A percentile compares a stretch with the other conserved stretches of the same genome.
These are phyloP conservation scores for Wickerhamomyces chambardii DNA, from an alignment of 805 yeast genomes.

Conservation along the genomic window DNA sequence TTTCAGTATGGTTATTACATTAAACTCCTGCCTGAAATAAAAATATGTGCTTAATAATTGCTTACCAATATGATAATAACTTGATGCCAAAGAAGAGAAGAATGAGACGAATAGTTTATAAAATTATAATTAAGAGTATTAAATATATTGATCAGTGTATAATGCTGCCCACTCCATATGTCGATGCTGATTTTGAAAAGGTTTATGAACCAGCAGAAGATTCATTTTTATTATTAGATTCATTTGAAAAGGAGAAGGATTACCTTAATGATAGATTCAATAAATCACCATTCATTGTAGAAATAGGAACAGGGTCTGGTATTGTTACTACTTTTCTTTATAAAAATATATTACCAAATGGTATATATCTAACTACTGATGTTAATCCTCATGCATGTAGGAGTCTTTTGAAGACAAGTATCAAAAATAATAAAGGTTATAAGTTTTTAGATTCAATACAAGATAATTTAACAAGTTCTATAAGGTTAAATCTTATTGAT, in stretches of 20 bases:
- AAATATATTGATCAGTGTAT: too few relatives aligned
- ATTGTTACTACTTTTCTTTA: constrained; percentile 74
- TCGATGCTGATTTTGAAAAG: constrained; percentile 50
- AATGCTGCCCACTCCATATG: constrained; percentile 82
- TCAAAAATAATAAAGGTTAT: constrained; percentile 19
- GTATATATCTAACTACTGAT: constrained; percentile 63
- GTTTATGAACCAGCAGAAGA: constrained; percentile 97
- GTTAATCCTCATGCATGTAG: constrained; percentile 70
- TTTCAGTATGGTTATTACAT: too few relatives aligned
- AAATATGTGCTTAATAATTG: too few relatives aligned
- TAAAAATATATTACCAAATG: constrained; percentile 41
- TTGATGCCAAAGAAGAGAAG: too few relatives aligned
- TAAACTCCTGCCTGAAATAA: too few relatives aligned
- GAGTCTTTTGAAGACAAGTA: constrained; percentile 37
- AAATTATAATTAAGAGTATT: too few relatives aligned
- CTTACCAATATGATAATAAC: too few relatives aligned
- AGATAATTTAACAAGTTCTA: constrained; percentile 43
- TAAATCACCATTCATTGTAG: constrained; percentile 51
- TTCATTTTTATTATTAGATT: constrained; percentile 74
- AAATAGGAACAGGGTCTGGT: constrained; percentile 92
- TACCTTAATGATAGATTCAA: constrained; percentile 23
- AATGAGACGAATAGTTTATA: too few relatives aligned
- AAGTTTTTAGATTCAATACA: constrained; percentile 39
- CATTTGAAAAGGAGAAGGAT: constrained; percentile 52
- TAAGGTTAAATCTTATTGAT: constrained; percentile 46